Base-by-base conservation (phyloP, 2,329 filamentous ascomycete genomes). In the Periconia sp. region DNA sequence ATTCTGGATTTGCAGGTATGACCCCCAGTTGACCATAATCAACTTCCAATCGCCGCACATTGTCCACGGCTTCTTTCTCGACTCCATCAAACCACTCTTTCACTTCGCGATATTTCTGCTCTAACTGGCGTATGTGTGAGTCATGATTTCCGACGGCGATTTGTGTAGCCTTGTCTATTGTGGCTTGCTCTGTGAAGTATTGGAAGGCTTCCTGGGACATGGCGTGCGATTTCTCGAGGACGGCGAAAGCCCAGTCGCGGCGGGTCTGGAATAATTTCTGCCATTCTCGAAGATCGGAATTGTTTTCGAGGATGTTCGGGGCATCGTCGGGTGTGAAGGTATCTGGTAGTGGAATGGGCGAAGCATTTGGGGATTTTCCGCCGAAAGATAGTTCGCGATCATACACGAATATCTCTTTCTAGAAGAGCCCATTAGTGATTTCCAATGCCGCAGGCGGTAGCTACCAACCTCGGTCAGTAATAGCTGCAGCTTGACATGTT, bases 361-460 rank as follows among this genome's bases (percentile, higher is more conserved):
- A 66, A 44, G 82, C 78, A 56, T 8, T 81, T 65, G 48, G 82
- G 65, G 66, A 77, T 82, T 59, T 59, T 56, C 64, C 56, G 62
- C 68, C 67, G 11, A 37, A 37, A 58, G 74, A 69, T 65, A 78
- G 69, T 70, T 77, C 86, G 57, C 92, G 89, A 74, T 97, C 92
- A 75, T 96, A 99, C 49, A 97, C 85, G 71, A 90, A 97, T 53
- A 99, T 86, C 72, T 97, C 92, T 61, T 85, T 90, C 88, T 95
- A 42, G 31, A 46, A 45, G 5, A 27, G 23, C 23, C 23, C 8
- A 27, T 27, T 27, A 27, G 5, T 54, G n/a, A 30, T 62, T 50
- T 66, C 59, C 23, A 13, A 56, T 47, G 20, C 18, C 23, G 8
- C 8, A 27, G 23, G 33, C 33, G 33, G 33, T 13, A 37, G 13